phyloP scores from a whole-genome alignment of 2,329 filamentous ascomycete genomes.

The Phyllachora maydis region DNA sequence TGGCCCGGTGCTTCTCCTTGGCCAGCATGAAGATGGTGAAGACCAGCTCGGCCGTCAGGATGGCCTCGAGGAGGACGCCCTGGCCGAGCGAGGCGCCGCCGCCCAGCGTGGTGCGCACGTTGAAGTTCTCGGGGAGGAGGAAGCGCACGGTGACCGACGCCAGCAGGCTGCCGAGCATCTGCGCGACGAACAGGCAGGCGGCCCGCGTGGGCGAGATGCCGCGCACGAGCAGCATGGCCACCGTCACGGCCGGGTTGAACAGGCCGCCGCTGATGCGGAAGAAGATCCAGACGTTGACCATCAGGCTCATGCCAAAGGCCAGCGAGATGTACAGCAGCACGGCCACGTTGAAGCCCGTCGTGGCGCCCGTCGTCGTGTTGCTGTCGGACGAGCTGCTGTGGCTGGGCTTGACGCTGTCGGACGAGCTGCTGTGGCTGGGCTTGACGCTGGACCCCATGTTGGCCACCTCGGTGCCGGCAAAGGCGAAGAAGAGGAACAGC shows the following conservation, averaged over 20 bases:
- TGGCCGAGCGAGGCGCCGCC: slow-evolving; percentile 22
- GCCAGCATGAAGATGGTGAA: slow-evolving; percentile 45
- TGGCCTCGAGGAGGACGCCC: slow-evolving; percentile 40
- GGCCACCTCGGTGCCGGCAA: slow-evolving; percentile 12
- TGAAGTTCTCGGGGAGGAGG: slow-evolving; percentile 28
- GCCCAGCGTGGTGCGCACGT: slow-evolving; percentile 24
- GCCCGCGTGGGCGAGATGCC: slow-evolving; percentile 23
- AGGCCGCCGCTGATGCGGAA: slow-evolving; percentile 22
- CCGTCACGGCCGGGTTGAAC: slow-evolving; percentile 22
- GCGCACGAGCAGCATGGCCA: slow-evolving; percentile 28
- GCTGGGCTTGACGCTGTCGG: slow-evolving; percentile 1
- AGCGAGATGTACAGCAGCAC: slow-evolving; percentile 16
- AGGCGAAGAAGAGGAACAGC: slow-evolving; percentile 19
- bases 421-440: slow-evolving; percentile 1
- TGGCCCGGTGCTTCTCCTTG: slow-evolving; percentile 44
- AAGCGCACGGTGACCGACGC: slow-evolving; percentile 31
- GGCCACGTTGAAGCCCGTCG: slow-evolving; percentile 4
- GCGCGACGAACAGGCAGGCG: slow-evolving; percentile 23
- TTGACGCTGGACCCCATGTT: slow-evolving; percentile 4
- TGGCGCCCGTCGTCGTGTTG: slow-evolving; percentile 1
- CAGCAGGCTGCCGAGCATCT: slow-evolving; percentile 30
- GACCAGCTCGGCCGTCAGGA: slow-evolving; percentile 36
- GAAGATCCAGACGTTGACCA: slow-evolving; percentile 26
- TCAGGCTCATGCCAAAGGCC: slow-evolving; percentile 20
- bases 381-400: slow-evolving; percentile 2